A percentile compares a stretch with the other conserved stretches of the same genome.
These are phyloP conservation scores for Colletotrichum aenigma DNA, from an alignment of 2,329 filamentous ascomycete species.

Conservation along the genomic window DNA sequence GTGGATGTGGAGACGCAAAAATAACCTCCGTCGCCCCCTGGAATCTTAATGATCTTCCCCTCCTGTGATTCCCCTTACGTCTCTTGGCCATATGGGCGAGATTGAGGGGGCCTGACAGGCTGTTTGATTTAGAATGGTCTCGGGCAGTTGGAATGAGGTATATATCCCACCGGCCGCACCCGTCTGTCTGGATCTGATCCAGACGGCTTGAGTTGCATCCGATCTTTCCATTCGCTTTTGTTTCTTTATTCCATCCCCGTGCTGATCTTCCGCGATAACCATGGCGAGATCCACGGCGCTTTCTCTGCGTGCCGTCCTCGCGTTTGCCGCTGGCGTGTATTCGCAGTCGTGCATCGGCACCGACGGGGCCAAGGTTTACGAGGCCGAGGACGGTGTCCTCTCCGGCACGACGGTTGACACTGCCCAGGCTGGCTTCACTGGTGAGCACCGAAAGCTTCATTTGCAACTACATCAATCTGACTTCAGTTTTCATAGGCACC, in stretches of 20 bases:
- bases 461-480: too few relatives aligned
- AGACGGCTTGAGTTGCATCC: not conserved
- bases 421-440: conserved; percentile 41
- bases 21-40: not conserved
- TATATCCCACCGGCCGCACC: not conserved
- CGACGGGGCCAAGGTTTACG: conserved; percentile 23
- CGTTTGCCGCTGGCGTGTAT: conserved; percentile 14
- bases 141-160: not conserved
- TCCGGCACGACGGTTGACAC: conserved; percentile 43
- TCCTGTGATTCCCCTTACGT: not conserved
- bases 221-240: not conserved
- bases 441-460: conserved; percentile 18
- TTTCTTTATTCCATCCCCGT: not conserved
- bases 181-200: not conserved
- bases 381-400: conserved; percentile 47
- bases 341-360: conserved; percentile 13
- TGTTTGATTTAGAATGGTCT: not conserved
- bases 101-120: not conserved
- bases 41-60: not conserved
- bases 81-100: not conserved
- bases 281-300: conserved; percentile 10
- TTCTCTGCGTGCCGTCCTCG: not conserved
- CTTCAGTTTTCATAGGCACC: conserved; percentile 33
- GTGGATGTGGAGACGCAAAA: not conserved
- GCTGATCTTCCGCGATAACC: not conserved